phyloP scores from a whole-genome alignment of 306 rosid species.

The Pyrus pyrifolia region DNA sequence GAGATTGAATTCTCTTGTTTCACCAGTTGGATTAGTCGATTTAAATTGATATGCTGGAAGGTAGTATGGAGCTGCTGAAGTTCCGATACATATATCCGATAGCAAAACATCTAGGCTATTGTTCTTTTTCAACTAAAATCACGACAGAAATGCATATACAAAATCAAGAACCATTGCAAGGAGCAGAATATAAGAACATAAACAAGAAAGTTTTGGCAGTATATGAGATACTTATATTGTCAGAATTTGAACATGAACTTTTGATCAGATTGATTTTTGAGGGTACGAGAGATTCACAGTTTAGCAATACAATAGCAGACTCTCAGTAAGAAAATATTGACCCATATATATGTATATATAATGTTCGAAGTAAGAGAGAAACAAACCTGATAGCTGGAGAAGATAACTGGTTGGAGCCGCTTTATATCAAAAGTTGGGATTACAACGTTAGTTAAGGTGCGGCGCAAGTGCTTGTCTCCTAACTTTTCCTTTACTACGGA shows the following conservation, averaged over 20 bases:
- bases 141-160: not conserved
- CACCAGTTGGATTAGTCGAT: not conserved
- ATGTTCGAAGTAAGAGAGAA: too few relatives aligned
- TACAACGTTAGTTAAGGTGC: slow-evolving; percentile 26
- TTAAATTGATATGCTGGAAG: slow-evolving; percentile 24
- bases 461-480: slow-evolving; percentile 6
- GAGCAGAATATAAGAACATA: too few relatives aligned
- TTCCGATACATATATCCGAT: slow-evolving; percentile 31
- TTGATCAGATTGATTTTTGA: not conserved
- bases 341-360: too few relatives aligned
- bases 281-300: not conserved
- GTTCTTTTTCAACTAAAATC: not conserved
- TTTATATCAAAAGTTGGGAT: too few relatives aligned
- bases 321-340: not conserved
- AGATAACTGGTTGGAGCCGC: slow-evolving; percentile 15
- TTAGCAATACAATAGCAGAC: not conserved
- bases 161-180: not conserved
- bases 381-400: slow-evolving; percentile 20
- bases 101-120: not conserved
- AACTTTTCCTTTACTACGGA: slow-evolving; percentile 3
- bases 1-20: slow-evolving; percentile 28
- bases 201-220: too few relatives aligned
- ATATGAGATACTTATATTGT: too few relatives aligned
- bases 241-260: too few relatives aligned
- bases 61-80: slow-evolving; percentile 36